These are phyloP conservation scores for Backusella australiensis DNA, from an alignment of 192 early-diverging fungal species.

Conservation along the genomic window DNA sequence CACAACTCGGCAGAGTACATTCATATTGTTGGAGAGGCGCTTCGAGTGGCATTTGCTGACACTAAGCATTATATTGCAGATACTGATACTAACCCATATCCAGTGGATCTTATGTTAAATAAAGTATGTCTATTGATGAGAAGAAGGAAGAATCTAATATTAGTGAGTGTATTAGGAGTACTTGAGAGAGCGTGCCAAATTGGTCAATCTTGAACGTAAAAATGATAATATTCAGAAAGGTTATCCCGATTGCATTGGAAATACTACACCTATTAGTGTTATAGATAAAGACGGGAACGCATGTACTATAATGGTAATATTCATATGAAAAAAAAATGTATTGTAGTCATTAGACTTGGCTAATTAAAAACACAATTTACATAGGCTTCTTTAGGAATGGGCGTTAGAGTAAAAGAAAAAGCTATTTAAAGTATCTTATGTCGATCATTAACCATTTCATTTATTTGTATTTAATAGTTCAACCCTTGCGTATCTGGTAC, in stretches of 20 bases:
- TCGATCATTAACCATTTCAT: no score
- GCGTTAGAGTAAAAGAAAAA: no score
- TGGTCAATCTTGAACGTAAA: constrained; percentile 49
- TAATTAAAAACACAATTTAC: no score
- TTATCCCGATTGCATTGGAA: constrained; percentile 51
- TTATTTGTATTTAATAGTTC: background rate
- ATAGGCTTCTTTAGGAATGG: no score
- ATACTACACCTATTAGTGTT: constrained; percentile 74
- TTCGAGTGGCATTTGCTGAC: constrained; percentile 76
- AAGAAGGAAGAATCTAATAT: background rate
- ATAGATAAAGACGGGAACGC: constrained; percentile 75
- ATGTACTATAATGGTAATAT: constrained; percentile 66
- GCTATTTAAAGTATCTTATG: no score
- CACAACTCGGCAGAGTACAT: constrained; percentile 61
- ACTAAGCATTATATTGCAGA: constrained; percentile 59
- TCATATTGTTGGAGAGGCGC: constrained; percentile 64
- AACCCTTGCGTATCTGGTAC: constrained; percentile 30
- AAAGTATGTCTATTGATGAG: constrained; percentile 28
- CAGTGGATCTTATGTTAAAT: constrained; percentile 51
- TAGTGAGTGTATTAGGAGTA: constrained; percentile 38
- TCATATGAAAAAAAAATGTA: no score
- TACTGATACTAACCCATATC: constrained; percentile 46
- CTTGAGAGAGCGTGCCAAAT: constrained; percentile 47
- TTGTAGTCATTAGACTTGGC: no score
- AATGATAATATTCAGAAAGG: constrained; percentile 49